Conservation (phyloP, 2,329 filamentous ascomycete genomes). For the Claviceps capensis region DNA sequence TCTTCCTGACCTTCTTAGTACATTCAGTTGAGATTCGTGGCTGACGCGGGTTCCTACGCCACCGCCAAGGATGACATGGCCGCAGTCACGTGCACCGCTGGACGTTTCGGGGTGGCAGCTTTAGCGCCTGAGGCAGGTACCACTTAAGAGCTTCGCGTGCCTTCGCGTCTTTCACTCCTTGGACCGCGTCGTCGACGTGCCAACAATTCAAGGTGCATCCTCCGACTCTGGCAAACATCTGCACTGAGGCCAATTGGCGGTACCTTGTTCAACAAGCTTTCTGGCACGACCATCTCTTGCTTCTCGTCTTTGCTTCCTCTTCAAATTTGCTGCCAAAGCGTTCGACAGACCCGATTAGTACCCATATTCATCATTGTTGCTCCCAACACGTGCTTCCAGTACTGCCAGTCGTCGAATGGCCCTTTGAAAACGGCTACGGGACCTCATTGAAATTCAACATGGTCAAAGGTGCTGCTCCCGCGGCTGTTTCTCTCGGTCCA, state of each 20-base stretch:
- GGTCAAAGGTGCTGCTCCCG: constrained; percentile 29
- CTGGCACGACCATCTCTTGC: background rate
- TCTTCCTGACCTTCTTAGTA: too few species aligned
- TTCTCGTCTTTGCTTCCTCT: background rate
- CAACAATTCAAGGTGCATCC: constrained; percentile 14
- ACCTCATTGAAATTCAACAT: constrained; percentile 22
- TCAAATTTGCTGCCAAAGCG: too few species aligned
- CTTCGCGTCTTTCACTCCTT: constrained; percentile 21
- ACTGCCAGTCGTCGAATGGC: background rate
- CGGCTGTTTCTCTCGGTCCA: constrained; percentile 19
- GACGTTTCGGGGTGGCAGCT: too few species aligned
- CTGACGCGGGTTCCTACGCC: too few species aligned
- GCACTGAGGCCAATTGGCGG: constrained; percentile 2
- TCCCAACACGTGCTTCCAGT: background rate
- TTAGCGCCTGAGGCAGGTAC: constrained; percentile 20
- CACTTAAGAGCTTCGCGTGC: constrained; percentile 25
- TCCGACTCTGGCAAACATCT: constrained; percentile 10
- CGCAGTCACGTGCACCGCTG: background rate
- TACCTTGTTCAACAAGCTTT: background rate
- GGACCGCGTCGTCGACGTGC: constrained; percentile 24
- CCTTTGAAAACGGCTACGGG: background rate
- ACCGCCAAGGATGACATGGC: too few species aligned
- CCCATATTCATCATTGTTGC: background rate
- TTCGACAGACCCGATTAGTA: too few species aligned
- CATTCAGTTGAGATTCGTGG: too few species aligned